These are phyloP conservation scores for Colletotrichum lini DNA, from an alignment of 2,329 filamentous ascomycete species.

Conservation along the genomic window DNA sequence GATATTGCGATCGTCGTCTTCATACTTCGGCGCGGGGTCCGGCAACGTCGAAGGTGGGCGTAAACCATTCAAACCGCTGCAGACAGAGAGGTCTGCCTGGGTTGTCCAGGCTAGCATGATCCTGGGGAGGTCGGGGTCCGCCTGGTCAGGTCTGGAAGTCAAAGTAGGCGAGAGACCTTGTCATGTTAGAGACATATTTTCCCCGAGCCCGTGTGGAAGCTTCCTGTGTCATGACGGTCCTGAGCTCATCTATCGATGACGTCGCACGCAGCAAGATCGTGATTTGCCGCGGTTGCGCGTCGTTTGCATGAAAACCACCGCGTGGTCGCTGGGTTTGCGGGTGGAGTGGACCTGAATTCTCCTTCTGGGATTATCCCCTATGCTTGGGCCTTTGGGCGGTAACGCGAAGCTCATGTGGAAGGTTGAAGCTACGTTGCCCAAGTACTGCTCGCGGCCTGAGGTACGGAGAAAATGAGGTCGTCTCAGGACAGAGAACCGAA, in stretches of 20 bases:
- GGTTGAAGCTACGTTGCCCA: constrained; percentile 23
- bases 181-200: constrained; percentile 35
- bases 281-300: constrained; percentile 21
- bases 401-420: constrained; percentile 18
- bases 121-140: constrained; percentile 21
- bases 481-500: constrained; percentile 14
- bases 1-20: constrained; percentile 34
- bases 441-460: constrained; percentile 22
- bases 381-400: constrained; percentile 26
- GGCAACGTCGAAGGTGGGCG: constrained; percentile 4
- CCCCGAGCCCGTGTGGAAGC: constrained; percentile 19
- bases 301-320: constrained; percentile 16
- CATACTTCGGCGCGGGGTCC: constrained; percentile 13
- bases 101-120: constrained; percentile 7
- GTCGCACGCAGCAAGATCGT: constrained; percentile 21
- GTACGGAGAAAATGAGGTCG: constrained; percentile 30
- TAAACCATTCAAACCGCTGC: background rate
- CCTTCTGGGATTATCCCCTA: constrained; percentile 27
- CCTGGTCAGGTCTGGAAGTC: constrained; percentile 3
- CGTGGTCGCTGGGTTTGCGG: constrained; percentile 9
- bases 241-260: constrained; percentile 26
- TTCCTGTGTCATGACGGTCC: constrained; percentile 23
- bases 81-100: background rate
- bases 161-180: constrained; percentile 16
- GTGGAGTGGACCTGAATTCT: constrained; percentile 28